Evolutionary conservation across 2,329 filamentous ascomycete species (phyloP).

Genomic region (Cercospora janseana): DNA sequence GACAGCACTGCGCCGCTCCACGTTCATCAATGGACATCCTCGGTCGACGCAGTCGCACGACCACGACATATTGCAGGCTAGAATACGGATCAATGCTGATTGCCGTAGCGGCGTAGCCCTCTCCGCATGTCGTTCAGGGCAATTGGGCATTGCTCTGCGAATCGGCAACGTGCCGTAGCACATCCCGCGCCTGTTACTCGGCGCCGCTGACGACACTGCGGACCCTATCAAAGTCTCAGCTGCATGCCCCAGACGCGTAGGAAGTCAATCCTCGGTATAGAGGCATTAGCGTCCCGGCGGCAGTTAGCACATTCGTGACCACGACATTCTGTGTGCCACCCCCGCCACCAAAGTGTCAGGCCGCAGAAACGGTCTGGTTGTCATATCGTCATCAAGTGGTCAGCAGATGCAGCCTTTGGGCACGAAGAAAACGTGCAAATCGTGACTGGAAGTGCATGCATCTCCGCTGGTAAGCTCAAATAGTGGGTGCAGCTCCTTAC

Average conservation of each 20-base stretch:
- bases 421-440: no score
- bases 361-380: no score
- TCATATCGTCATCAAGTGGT: no score
- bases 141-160: neutral
- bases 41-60: no score
- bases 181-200: neutral
- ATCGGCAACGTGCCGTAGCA: neutral
- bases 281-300: conserved; percentile 1
- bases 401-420: no score
- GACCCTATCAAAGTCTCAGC: conserved; percentile 7
- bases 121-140: neutral
- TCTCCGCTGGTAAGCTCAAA: neutral
- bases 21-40: neutral
- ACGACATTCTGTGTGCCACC: neutral
- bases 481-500: neutral
- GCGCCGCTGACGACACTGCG: neutral
- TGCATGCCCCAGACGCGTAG: conserved; percentile 1
- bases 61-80: no score
- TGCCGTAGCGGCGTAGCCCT: no score
- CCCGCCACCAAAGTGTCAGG: neutral
- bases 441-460: no score
- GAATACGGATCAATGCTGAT: no score
- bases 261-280: conserved; percentile 8
- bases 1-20: neutral
- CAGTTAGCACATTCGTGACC: no score